Percentiles rank a stretch among this genome's conserved stretches.
phyloP scores from a whole-genome alignment of 352 stramenopile genomes.

The Phytophthora tubulina region DNA sequence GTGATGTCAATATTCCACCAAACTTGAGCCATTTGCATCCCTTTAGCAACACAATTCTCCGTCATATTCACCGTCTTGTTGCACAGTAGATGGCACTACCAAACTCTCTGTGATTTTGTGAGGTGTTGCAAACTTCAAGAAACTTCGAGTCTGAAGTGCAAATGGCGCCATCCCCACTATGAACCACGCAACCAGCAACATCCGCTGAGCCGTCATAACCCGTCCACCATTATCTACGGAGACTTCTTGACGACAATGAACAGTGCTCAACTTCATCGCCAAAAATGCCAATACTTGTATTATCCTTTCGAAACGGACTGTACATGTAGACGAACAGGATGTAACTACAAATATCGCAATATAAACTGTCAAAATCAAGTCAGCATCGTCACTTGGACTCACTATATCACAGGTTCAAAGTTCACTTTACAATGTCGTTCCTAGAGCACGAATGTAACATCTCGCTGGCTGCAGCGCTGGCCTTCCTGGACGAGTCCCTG shows the following conservation, averaged over 20 bases:
- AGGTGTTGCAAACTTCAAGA: constrained; percentile 25
- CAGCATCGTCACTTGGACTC: too few relatives aligned
- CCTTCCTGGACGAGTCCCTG: constrained; percentile 39
- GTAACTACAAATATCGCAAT: too few relatives aligned
- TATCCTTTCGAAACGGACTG: neutral
- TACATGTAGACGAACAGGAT: neutral
- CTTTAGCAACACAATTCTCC: neutral
- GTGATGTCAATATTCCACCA: constrained; percentile 38
- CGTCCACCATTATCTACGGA: neutral
- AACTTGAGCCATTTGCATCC: constrained; percentile 18
- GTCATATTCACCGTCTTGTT: constrained; percentile 8
- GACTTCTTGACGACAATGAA: neutral
- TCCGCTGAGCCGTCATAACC: neutral
- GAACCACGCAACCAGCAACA: constrained; percentile 20
- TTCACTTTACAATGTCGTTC: constrained; percentile 23
- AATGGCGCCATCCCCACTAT: constrained; percentile 18
- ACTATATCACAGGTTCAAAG: neutral
- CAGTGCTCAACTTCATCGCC: neutral
- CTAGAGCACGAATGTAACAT: constrained; percentile 28
- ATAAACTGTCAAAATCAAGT: too few relatives aligned
- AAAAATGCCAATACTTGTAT: too few relatives aligned
- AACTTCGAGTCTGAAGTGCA: constrained; percentile 27
- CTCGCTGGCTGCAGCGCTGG: constrained; percentile 30
- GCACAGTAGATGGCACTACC: neutral
- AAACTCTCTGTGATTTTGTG: constrained; percentile 27